Base-by-base conservation (phyloP, 768 basidiomycete species). In the Polyporus arcularius region DNA sequence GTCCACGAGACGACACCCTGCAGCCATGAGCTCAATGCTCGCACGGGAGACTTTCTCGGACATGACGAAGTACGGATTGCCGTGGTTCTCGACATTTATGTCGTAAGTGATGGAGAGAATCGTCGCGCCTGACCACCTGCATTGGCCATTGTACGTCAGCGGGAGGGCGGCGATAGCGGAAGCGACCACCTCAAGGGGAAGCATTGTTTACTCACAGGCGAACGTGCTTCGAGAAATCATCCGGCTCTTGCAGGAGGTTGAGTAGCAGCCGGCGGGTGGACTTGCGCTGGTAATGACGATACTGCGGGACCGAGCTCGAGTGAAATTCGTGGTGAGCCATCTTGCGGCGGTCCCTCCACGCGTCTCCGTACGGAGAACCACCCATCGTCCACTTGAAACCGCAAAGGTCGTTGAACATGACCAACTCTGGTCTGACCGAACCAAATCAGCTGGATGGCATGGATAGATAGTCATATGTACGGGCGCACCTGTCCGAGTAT, bases 81-180 rank as follows among this genome's bases (percentile, higher is more conserved):
- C 63, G 6, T 61, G 30, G 0, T 73, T 67, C 31, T 71, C 54
- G 10, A 77, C 71, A 6, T 76, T 61, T n/a, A 82, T 71, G 2
- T 82, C 83, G 60, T 83, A 82, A 0, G 78, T 76, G 4, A 81
- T 57, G 0, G 73, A 73, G 50, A 82, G 65, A 2, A 78, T 65
- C 8, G 75, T 69, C 26, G 72, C 68, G 4, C 74, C 79, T 1
- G 77, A 68, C 61, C 76, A 69, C 42, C 79, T 81, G 18, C 16
- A 7, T 7, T 21, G 30, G 26, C 11, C 46, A 15, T 26, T 26
- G 21, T 28, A 26, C 26, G 46, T 48, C 21, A 30, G 18, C n/a
- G 46, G 21, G 26, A 26, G 26, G 21, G 30, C 18, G 11, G 39
- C 8, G 18, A n/a, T 15, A 14, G 18, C 46, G 14, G 21, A 48